These are phyloP conservation scores for Metschnikowia aberdeeniae DNA, from an alignment of 805 yeast genomes.

Conservation along the genomic window DNA sequence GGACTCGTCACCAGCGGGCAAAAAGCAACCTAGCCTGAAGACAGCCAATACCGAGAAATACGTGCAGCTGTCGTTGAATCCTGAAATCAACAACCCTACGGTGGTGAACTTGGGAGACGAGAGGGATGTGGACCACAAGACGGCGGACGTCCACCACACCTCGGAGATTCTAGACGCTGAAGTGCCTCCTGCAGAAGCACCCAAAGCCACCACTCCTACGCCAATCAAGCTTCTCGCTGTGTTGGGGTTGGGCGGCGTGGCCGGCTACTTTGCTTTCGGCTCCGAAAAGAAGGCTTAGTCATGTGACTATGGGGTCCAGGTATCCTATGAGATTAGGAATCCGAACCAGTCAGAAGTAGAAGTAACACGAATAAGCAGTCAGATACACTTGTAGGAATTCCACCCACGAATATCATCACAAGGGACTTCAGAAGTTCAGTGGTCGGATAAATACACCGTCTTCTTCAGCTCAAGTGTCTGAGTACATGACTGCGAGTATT, in stretches of 20 bases:
- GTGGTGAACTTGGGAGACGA: slow-evolving; percentile 34
- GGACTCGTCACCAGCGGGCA: slow-evolving; percentile 21
- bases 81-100: slow-evolving; percentile 34
- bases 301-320: not conserved
- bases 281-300: not conserved
- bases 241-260: slow-evolving; percentile 18
- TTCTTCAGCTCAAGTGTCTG: too few species aligned
- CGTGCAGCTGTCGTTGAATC: slow-evolving; percentile 39
- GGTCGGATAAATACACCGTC: too few species aligned
- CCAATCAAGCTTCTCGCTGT: slow-evolving; percentile 11
- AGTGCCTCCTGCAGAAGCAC: slow-evolving; percentile 2
- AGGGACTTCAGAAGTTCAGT: too few species aligned
- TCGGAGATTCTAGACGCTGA: slow-evolving; percentile 32
- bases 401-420: too few species aligned
- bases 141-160: slow-evolving; percentile 27
- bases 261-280: slow-evolving; percentile 16
- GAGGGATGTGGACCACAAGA: slow-evolving; percentile 33
- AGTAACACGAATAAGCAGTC: too few species aligned
- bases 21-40: slow-evolving; percentile 18
- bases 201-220: slow-evolving; percentile 6
- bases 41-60: slow-evolving; percentile 39
- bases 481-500: too few species aligned
- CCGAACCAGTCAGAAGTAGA: too few species aligned
- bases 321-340: too few species aligned
- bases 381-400: too few species aligned